Evolutionary conservation across 495 filamentous ascomycete species (phyloP).

Genomic region (Bombardia bombarda): DNA sequence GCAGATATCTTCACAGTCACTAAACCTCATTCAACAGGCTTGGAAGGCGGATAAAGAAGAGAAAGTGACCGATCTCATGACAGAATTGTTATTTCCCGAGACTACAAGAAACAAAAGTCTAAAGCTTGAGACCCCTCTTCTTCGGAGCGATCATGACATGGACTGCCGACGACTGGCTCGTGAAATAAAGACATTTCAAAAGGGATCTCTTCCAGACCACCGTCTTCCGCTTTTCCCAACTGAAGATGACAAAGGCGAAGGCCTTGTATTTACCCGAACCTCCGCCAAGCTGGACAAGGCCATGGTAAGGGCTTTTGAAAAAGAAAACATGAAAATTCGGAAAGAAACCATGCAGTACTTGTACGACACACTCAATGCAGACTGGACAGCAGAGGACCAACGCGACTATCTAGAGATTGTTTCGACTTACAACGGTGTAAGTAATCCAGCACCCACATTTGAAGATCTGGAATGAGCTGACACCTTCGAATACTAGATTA

Average conservation of each 20-base stretch:
- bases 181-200: slow-evolving; percentile 20
- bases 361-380: slow-evolving; percentile 22
- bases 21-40: slow-evolving; percentile 16
- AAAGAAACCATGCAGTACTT: slow-evolving; percentile 11
- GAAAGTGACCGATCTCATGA: slow-evolving; percentile 7
- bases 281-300: not conserved
- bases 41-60: slow-evolving; percentile 9
- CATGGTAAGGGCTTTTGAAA: slow-evolving; percentile 1
- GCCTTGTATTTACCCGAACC: slow-evolving; percentile 15
- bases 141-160: slow-evolving; percentile 40
- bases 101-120: slow-evolving; percentile 14
- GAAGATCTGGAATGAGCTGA: not conserved
- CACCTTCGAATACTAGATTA: too few relatives aligned
- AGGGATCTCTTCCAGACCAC: slow-evolving; percentile 26
- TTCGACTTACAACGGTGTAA: slow-evolving; percentile 28
- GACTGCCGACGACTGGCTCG: slow-evolving; percentile 32
- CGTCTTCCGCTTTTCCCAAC: slow-evolving; percentile 39
- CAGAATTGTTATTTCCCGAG: slow-evolving; percentile 8
- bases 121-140: slow-evolving; percentile 45
- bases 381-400: slow-evolving; percentile 30
- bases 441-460: slow-evolving; percentile 3
- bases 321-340: slow-evolving; percentile 14
- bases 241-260: slow-evolving; percentile 42
- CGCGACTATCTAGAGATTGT: slow-evolving; percentile 21
- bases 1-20: slow-evolving; percentile 5